These are phyloP conservation scores for Triticum monococcum DNA, from an alignment of 176 grass and related monocot species.

Conservation along the genomic window DNA sequence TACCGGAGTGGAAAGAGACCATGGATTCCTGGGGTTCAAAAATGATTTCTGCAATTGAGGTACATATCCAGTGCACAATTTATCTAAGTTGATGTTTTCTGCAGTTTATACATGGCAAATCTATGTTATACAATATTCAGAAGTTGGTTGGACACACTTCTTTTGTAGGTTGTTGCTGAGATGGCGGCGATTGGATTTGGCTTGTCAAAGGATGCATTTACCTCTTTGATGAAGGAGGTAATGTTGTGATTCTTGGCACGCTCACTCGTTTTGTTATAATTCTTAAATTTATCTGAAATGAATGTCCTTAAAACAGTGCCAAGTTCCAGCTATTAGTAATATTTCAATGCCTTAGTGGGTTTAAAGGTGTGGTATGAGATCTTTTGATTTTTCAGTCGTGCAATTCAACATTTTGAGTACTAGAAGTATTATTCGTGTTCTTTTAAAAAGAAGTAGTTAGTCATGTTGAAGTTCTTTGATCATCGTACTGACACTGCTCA, in stretches of 20 bases:
- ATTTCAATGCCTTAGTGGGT: neutral
- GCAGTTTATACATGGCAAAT: neutral
- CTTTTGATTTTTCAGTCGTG: neutral
- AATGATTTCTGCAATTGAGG: conserved; percentile 95
- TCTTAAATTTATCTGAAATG: neutral
- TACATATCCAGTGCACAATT: neutral
- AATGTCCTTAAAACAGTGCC: neutral
- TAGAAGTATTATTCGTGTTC: neutral
- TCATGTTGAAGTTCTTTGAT: neutral
- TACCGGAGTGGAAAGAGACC: conserved; percentile 92
- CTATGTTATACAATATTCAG: neutral
- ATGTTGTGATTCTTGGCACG: neutral
- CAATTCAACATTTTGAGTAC: neutral
- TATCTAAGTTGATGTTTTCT: neutral
- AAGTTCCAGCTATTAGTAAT: neutral
- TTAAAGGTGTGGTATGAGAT: neutral
- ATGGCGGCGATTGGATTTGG: conserved; percentile 95
- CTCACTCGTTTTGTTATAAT: neutral
- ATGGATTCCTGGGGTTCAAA: conserved; percentile 97
- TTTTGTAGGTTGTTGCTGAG: conserved; percentile 79
- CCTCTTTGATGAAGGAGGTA: conserved; percentile 98
- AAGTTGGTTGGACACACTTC: neutral
- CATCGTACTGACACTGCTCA: neutral
- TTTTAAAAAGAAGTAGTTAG: neutral
- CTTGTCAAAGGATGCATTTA: conserved; percentile 82